A percentile compares a stretch with the other conserved stretches of the same genome.
phyloP scores from a whole-genome alignment of 495 filamentous ascomycete genomes.

The Podospora australis region DNA sequence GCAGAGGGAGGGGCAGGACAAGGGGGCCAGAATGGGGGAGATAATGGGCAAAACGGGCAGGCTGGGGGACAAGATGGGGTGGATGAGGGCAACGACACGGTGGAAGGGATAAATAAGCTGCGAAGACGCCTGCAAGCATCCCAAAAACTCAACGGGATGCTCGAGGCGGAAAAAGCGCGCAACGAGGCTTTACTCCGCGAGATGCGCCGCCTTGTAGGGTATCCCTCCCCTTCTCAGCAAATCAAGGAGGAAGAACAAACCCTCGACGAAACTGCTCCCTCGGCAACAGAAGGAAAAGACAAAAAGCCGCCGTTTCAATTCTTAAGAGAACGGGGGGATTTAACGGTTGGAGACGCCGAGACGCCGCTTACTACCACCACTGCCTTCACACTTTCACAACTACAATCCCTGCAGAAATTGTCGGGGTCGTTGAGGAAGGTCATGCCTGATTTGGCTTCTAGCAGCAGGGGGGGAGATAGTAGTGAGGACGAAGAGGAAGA shows the following conservation, averaged over 20 bases:
- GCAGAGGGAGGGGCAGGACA: neutral
- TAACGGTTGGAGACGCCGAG: slow-evolving; percentile 34
- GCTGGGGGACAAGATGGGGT: neutral
- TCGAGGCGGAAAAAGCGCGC: slow-evolving; percentile 66
- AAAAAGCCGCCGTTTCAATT: slow-evolving; percentile 41
- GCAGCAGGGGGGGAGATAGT: neutral
- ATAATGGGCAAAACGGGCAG: neutral
- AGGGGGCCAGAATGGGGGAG: too few relatives aligned
- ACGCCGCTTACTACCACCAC: slow-evolving; percentile 65
- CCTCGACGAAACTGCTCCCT: neutral
- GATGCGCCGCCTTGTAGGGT: slow-evolving; percentile 51
- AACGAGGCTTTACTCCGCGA: slow-evolving; percentile 68
- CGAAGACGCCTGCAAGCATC: slow-evolving; percentile 76
- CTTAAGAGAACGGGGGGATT: slow-evolving; percentile 37
- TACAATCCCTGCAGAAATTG: slow-evolving; percentile 66
- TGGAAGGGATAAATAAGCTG: slow-evolving; percentile 60
- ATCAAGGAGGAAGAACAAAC: neutral
- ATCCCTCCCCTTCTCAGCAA: too few relatives aligned
- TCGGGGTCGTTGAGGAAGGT: slow-evolving; percentile 57
- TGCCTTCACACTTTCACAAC: slow-evolving; percentile 72
- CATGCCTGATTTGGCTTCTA: slow-evolving; percentile 43
- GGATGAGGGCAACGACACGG: slow-evolving; percentile 34
- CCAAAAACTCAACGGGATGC: slow-evolving; percentile 65
- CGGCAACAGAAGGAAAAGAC: slow-evolving; percentile 20
- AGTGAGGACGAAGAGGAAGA: slow-evolving; percentile 24